These are phyloP conservation scores for Eutreptiella sp. DNA, from an alignment of 208 protist species.

Conservation along the genomic window DNA sequence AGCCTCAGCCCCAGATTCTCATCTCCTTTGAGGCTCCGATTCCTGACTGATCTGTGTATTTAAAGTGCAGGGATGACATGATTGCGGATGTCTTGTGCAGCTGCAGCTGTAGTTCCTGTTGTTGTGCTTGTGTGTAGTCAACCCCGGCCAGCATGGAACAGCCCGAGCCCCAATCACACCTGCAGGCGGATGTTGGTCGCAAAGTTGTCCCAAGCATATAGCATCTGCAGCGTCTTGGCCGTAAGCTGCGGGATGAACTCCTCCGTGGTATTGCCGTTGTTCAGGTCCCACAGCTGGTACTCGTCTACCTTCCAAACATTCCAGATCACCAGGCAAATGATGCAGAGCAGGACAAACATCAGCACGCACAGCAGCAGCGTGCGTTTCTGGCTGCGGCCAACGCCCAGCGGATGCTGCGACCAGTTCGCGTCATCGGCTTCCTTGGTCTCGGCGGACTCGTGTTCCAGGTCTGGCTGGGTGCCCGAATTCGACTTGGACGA, in stretches of 20 bases:
- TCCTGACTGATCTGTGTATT: too few relatives aligned
- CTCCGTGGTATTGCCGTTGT: background rate
- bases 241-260: constrained; percentile 3
- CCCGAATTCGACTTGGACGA: too few relatives aligned
- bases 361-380: background rate
- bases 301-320: background rate
- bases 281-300: background rate
- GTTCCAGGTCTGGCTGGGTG: background rate
- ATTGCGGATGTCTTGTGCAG: too few relatives aligned
- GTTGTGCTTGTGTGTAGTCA: too few relatives aligned
- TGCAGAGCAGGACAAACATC: background rate
- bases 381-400: background rate
- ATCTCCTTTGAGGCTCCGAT: too few relatives aligned
- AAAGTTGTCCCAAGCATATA: constrained; percentile 1
- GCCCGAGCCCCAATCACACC: too few relatives aligned
- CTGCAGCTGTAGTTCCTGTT: too few relatives aligned
- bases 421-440: background rate
- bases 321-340: background rate
- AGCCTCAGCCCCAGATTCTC: too few relatives aligned
- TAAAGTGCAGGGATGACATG: too few relatives aligned
- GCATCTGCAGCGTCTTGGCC: constrained; percentile 13
- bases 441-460: background rate
- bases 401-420: background rate
- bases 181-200: constrained; percentile 12
- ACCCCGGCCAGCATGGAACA: too few relatives aligned